A percentile compares a stretch with the other conserved stretches of the same genome.
Evolutionary conservation across 2,329 filamentous ascomycete species (phyloP).

Genomic region (Botrytis aclada): DNA sequence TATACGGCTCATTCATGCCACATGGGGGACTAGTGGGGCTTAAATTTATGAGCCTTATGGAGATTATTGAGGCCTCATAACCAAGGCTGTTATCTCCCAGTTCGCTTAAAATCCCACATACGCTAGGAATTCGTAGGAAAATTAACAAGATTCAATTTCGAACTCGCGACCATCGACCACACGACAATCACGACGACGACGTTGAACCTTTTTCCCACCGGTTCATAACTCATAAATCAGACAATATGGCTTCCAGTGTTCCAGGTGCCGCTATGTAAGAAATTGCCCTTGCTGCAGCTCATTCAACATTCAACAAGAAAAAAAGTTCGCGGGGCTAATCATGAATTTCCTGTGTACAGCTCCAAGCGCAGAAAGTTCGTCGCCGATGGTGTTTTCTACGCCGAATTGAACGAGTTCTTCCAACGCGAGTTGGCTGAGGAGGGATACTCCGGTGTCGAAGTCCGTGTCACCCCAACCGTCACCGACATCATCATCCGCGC

Average conservation of each 20-base stretch:
- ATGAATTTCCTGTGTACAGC: slow-evolving; percentile 46
- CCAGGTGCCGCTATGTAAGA: slow-evolving; percentile 41
- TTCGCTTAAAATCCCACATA: slow-evolving; percentile 19
- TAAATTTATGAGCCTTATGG: not conserved
- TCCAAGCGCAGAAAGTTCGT: slow-evolving; percentile 94
- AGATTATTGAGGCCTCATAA: not conserved
- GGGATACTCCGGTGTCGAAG: slow-evolving; percentile 99
- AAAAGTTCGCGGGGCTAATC: slow-evolving; percentile 23
- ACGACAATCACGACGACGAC: slow-evolving; percentile 31
- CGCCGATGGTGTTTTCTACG: slow-evolving; percentile 99
- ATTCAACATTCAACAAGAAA: not conserved
- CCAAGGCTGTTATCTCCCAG: not conserved
- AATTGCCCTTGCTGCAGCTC: slow-evolving; percentile 7
- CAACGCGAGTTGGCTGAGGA: slow-evolving; percentile 99
- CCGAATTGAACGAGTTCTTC: slow-evolving; percentile 99
- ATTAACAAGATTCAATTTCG: slow-evolving; percentile 5
- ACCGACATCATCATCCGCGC: slow-evolving; percentile 94
- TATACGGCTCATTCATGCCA: not conserved
- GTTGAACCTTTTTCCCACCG: slow-evolving; percentile 29
- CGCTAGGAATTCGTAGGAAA: slow-evolving; percentile 9
- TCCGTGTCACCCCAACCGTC: slow-evolving; percentile 98
- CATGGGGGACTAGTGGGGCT: not conserved
- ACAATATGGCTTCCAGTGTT: slow-evolving; percentile 41
- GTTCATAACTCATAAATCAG: slow-evolving; percentile 34
- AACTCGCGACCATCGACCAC: slow-evolving; percentile 18